These are phyloP conservation scores for Tephrocybe sp. DNA, from an alignment of 768 basidiomycete genomes.

Conservation along the genomic window DNA sequence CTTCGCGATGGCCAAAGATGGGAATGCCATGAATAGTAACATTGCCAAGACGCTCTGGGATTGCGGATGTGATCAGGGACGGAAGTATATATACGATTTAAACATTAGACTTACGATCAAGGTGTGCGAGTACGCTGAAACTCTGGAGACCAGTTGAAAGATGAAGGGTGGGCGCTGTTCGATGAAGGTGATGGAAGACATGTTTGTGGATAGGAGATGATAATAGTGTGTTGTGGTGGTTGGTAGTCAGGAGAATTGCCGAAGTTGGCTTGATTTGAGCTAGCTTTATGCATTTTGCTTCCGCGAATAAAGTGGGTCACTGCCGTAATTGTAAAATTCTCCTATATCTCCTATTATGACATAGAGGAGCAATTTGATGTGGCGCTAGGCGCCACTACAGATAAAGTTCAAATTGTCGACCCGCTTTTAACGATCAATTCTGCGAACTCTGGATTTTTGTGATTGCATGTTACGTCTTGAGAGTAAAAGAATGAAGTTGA, in stretches of 20 bases:
- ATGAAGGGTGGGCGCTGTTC: slow-evolving; percentile 5
- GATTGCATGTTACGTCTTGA: no score
- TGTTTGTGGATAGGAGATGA: background rate
- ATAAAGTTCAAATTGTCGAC: no score
- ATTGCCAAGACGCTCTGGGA: background rate
- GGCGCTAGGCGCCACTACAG: no score
- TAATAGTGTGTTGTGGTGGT: background rate
- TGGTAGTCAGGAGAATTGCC: background rate
- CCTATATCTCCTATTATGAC: background rate
- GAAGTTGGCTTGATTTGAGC: background rate
- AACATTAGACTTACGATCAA: background rate
- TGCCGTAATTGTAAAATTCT: background rate
- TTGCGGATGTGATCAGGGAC: background rate
- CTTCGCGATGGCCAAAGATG: background rate
- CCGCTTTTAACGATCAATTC: no score
- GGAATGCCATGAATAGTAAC: background rate
- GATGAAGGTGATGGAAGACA: background rate
- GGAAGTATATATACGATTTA: background rate
- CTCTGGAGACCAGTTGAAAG: background rate
- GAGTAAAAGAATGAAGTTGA: no score
- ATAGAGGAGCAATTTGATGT: background rate
- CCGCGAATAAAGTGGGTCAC: background rate
- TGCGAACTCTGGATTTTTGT: no score
- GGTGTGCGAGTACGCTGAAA: background rate
- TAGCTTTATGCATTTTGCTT: background rate